These are phyloP conservation scores for Apiotrichum veenhuisii DNA, from an alignment of 1,284 basidiomycete genomes.

Conservation along the genomic window DNA sequence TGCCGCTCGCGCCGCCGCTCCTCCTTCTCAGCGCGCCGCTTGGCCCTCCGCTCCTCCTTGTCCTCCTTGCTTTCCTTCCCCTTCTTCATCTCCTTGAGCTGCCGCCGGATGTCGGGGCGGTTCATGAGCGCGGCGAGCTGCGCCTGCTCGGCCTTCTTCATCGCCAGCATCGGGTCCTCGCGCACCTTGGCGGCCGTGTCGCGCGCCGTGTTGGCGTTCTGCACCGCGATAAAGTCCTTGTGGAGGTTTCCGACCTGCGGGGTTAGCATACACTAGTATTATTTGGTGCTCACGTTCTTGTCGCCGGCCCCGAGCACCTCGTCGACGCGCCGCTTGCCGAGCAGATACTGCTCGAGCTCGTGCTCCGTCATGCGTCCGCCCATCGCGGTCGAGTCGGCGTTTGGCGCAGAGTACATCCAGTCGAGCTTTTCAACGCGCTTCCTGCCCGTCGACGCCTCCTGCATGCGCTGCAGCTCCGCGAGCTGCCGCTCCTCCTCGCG, in stretches of 20 bases:
- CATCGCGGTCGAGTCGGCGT: conserved; percentile 71
- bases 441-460: conserved; percentile 90
- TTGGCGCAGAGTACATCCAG: conserved; percentile 99
- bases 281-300: conserved; percentile 67
- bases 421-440: conserved; percentile 90
- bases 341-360: conserved; percentile 91
- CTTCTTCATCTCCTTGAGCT: conserved; percentile 71
- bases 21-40: conserved; percentile 6
- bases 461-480: conserved; percentile 89
- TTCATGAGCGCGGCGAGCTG: conserved; percentile 84
- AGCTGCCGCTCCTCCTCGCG: conserved; percentile 95
- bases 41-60: conserved; percentile 44
- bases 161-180: conserved; percentile 91
- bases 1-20: conserved; percentile 17
- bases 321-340: conserved; percentile 98
- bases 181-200: conserved; percentile 91
- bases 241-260: conserved; percentile 71
- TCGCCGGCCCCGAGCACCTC: conserved; percentile 81
- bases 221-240: conserved; percentile 85
- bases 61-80: conserved; percentile 56
- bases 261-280: background rate
- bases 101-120: conserved; percentile 81
- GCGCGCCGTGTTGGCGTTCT: conserved; percentile 85
- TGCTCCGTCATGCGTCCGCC: conserved; percentile 56
- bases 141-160: conserved; percentile 96